Evolutionary conservation across 2,329 filamentous ascomycete species (phyloP).

Genomic region (Thielaviopsis musarum): DNA sequence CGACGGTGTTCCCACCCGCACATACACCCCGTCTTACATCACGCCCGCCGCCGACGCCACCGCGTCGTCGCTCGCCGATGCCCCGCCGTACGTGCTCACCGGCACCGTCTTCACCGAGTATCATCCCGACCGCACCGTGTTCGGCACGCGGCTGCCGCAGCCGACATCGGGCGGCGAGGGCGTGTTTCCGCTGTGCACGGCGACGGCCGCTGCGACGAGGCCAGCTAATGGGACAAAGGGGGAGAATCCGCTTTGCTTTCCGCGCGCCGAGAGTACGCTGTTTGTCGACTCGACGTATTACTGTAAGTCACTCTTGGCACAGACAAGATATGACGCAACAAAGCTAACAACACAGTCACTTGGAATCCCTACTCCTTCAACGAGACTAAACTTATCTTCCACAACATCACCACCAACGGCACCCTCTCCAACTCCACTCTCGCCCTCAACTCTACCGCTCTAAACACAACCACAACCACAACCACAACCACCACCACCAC

Average conservation of each 20-base stretch:
- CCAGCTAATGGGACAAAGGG: constrained; percentile 15
- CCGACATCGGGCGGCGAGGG: constrained; percentile 27
- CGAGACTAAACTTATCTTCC: constrained; percentile 21
- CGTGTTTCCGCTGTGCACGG: constrained; percentile 29
- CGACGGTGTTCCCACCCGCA: constrained; percentile 27
- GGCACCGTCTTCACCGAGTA: constrained; percentile 25
- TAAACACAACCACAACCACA: neutral
- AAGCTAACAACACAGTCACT: constrained; percentile 25
- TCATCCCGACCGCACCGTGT: constrained; percentile 24
- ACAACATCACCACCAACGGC: constrained; percentile 15
- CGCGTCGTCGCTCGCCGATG: constrained; percentile 23
- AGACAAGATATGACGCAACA: too few relatives aligned
- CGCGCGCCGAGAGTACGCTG: constrained; percentile 26
- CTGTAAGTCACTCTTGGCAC: constrained; percentile 20
- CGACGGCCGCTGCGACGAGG: constrained; percentile 26
- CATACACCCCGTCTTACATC: constrained; percentile 31
- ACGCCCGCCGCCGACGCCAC: constrained; percentile 26
- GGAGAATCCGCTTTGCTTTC: constrained; percentile 32
- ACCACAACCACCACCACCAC: constrained; percentile 1
- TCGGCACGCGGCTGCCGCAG: constrained; percentile 28
- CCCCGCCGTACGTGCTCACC: constrained; percentile 30
- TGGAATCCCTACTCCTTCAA: constrained; percentile 39
- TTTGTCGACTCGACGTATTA: constrained; percentile 33
- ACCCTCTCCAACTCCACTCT: neutral
- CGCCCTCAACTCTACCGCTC: neutral